phyloP scores from a whole-genome alignment of 1,284 basidiomycete genomes.

The Calocybe gambosa region DNA sequence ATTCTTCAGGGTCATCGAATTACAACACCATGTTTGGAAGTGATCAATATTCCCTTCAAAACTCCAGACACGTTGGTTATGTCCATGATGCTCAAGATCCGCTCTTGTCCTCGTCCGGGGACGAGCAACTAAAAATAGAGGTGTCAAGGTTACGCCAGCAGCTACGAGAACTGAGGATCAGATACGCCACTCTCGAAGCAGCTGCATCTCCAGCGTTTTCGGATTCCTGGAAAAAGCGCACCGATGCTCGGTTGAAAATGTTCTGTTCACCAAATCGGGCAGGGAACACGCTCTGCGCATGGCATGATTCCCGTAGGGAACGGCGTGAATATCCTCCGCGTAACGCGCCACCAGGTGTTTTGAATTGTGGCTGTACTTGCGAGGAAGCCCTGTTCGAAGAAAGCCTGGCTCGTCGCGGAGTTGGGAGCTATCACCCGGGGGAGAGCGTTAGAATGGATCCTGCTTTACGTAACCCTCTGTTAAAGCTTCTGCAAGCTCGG shows the following conservation, averaged over 20 bases:
- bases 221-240: slow-evolving; percentile 61
- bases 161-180: slow-evolving; percentile 35
- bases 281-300: slow-evolving; percentile 78
- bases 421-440: slow-evolving; percentile 76
- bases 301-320: slow-evolving; percentile 81
- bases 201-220: slow-evolving; percentile 45
- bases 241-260: slow-evolving; percentile 59
- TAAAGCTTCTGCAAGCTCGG: slow-evolving; percentile 60
- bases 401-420: slow-evolving; percentile 66
- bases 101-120: slow-evolving; percentile 3
- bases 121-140: slow-evolving; percentile 22
- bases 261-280: slow-evolving; percentile 79
- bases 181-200: slow-evolving; percentile 7
- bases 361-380: slow-evolving; percentile 78
- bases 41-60: slow-evolving; percentile 10
- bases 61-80: slow-evolving; percentile 5
- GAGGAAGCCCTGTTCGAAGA: slow-evolving; percentile 82
- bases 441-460: slow-evolving; percentile 84
- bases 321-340: slow-evolving; percentile 72
- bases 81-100: slow-evolving; percentile 2
- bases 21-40: slow-evolving; percentile 5
- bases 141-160: slow-evolving; percentile 28
- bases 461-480: slow-evolving; percentile 68
- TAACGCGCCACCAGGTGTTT: slow-evolving; percentile 65
- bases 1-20: slow-evolving; percentile 22